Conservation (phyloP, 192 early-diverging fungal genomes). For the Bifiguratus adelaidae region DNA sequence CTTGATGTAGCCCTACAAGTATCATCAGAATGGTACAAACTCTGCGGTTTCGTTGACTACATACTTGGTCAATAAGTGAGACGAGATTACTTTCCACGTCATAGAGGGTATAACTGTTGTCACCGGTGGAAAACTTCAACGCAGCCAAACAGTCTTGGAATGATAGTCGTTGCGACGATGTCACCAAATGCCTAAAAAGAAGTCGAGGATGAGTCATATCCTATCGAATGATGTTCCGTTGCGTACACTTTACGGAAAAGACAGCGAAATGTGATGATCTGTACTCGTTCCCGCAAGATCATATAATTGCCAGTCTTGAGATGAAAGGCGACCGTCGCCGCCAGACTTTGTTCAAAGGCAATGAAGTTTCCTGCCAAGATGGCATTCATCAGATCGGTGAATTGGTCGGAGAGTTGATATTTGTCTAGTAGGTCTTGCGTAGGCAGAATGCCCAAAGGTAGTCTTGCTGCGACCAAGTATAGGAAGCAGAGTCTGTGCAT, state of each 20-base stretch:
- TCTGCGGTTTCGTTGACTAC: not conserved
- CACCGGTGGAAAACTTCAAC: slow-evolving; percentile 8
- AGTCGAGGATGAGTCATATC: no score
- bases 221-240: no score
- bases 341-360: slow-evolving; percentile 9
- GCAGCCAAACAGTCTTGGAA: slow-evolving; percentile 11
- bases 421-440: slow-evolving; percentile 10
- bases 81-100: slow-evolving; percentile 28
- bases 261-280: slow-evolving; percentile 29
- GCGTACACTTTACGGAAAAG: slow-evolving; percentile 22
- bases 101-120: slow-evolving; percentile 11
- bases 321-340: slow-evolving; percentile 15
- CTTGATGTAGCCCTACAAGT: slow-evolving; percentile 27
- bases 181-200: not conserved
- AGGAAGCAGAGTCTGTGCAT: slow-evolving; percentile 16
- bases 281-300: slow-evolving; percentile 25
- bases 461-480: slow-evolving; percentile 25
- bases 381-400: slow-evolving; percentile 7
- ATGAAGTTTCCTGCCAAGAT: slow-evolving; percentile 20
- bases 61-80: slow-evolving; percentile 36
- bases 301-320: slow-evolving; percentile 22
- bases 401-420: slow-evolving; percentile 18
- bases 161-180: not conserved
- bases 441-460: slow-evolving; percentile 27
- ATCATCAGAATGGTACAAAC: not conserved